phyloP scores from a whole-genome alignment of 345 rosid species.

The Gossypium mustelinum region DNA sequence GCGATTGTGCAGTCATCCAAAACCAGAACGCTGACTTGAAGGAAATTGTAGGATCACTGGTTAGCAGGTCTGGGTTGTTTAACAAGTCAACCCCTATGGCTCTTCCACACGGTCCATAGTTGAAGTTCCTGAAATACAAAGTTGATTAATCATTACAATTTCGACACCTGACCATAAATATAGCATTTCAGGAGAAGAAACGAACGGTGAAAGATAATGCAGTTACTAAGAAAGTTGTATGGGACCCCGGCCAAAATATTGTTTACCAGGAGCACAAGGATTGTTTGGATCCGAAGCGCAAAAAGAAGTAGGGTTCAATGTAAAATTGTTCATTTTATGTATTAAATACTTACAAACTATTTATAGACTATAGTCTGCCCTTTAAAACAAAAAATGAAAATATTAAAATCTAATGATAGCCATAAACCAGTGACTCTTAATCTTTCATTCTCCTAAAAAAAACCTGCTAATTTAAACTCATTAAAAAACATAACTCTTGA shows the following conservation, averaged over 20 bases:
- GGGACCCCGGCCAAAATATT: slow-evolving; percentile 69
- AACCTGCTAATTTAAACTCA: too few relatives aligned
- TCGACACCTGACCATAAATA: background rate
- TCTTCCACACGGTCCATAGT: slow-evolving; percentile 55
- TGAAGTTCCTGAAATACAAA: slow-evolving; percentile 46
- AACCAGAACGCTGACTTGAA: slow-evolving; percentile 74
- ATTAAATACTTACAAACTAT: too few relatives aligned
- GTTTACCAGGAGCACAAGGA: slow-evolving; percentile 55
- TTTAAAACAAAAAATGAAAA: too few relatives aligned
- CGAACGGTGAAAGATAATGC: background rate
- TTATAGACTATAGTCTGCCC: too few relatives aligned
- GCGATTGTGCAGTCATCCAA: slow-evolving; percentile 63
- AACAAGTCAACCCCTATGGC: slow-evolving; percentile 51
- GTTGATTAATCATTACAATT: background rate
- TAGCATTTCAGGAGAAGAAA: background rate
- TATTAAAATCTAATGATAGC: too few relatives aligned
- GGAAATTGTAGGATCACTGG: slow-evolving; percentile 39
- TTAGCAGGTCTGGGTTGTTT: slow-evolving; percentile 54
- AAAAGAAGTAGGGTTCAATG: slow-evolving; percentile 34
- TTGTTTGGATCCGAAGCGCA: slow-evolving; percentile 33
- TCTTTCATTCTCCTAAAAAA: too few relatives aligned
- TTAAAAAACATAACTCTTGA: too few relatives aligned
- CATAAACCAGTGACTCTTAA: too few relatives aligned
- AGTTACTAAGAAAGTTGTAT: slow-evolving; percentile 52
- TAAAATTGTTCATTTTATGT: too few relatives aligned